These are phyloP conservation scores for Symmetrospora coprosmae DNA, from an alignment of 768 basidiomycete species.

Conservation along the genomic window DNA sequence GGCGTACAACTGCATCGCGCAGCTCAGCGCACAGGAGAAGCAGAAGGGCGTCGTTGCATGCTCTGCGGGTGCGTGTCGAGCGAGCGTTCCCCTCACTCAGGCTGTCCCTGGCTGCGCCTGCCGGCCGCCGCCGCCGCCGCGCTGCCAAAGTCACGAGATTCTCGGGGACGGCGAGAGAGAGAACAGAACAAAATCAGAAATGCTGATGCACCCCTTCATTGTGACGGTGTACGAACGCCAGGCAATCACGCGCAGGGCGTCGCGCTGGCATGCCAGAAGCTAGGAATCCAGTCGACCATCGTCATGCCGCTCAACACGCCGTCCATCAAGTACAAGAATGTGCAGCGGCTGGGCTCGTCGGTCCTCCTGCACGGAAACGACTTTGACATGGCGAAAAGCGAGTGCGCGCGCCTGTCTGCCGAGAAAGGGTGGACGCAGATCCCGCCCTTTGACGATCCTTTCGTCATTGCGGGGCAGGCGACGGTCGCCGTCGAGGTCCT, in stretches of 20 bases:
- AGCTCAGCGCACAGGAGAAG: conserved; percentile 67
- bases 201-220: neutral
- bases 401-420: conserved; percentile 71
- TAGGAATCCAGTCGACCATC: conserved; percentile 90
- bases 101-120: neutral
- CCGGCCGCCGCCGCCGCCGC: neutral
- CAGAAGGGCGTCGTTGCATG: conserved; percentile 98
- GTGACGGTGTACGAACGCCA: conserved; percentile 34
- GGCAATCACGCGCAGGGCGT: conserved; percentile 99
- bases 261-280: conserved; percentile 74
- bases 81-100: neutral
- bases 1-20: conserved; percentile 97
- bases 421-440: conserved; percentile 71
- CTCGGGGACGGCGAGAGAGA: neutral
- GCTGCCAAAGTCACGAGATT: neutral
- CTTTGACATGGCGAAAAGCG: conserved; percentile 90
- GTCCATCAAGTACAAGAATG: conserved; percentile 87
- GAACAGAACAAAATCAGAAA: neutral
- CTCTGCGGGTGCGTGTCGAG: conserved; percentile 72
- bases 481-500: conserved; percentile 89
- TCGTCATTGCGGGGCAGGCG: conserved; percentile 93
- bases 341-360: conserved; percentile 84
- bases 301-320: conserved; percentile 95
- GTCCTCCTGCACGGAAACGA: conserved; percentile 81
- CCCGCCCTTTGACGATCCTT: conserved; percentile 92